Evolutionary conservation across 2,329 filamentous ascomycete species (phyloP).

Genomic region (Volutella citrinella): DNA sequence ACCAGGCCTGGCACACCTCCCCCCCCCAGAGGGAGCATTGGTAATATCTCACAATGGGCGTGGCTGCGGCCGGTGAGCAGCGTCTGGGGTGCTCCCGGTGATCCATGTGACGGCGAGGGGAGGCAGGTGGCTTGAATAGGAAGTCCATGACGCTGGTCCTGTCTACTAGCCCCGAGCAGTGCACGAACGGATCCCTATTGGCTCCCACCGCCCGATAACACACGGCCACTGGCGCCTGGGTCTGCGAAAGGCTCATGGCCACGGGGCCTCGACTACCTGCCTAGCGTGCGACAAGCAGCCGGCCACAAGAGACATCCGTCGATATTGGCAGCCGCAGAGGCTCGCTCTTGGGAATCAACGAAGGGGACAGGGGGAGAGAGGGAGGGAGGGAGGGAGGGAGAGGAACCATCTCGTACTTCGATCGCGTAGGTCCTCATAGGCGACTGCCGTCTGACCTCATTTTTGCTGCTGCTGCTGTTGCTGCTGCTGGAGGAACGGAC

Average conservation of each 20-base stretch:
- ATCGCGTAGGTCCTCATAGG: slow-evolving; percentile 6
- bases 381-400: slow-evolving; percentile 3
- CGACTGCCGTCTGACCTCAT: slow-evolving; percentile 17
- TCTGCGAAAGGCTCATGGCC: slow-evolving; percentile 21
- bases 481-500: too few species aligned
- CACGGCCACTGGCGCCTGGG: too few species aligned
- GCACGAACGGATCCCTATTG: slow-evolving; percentile 12
- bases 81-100: slow-evolving; percentile 14
- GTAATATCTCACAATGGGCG: slow-evolving; percentile 22
- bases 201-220: slow-evolving; percentile 15
- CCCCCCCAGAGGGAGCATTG: slow-evolving; percentile 14
- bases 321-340: too few species aligned
- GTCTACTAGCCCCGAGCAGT: slow-evolving; percentile 14
- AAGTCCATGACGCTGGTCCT: slow-evolving; percentile 22
- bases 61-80: slow-evolving; percentile 25
- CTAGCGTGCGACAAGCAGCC: slow-evolving; percentile 18
- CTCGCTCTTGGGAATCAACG: slow-evolving; percentile 8
- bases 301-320: too few species aligned
- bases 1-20: too few species aligned
- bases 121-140: slow-evolving; percentile 24
- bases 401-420: slow-evolving; percentile 2
- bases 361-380: too few species aligned
- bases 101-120: slow-evolving; percentile 25
- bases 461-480: slow-evolving; percentile 4
- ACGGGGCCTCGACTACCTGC: slow-evolving; percentile 25